Percentiles rank a stretch among this genome's conserved stretches.
phyloP scores from a whole-genome alignment of 106 monocot genomes.

The Narthecium ossifragum region DNA sequence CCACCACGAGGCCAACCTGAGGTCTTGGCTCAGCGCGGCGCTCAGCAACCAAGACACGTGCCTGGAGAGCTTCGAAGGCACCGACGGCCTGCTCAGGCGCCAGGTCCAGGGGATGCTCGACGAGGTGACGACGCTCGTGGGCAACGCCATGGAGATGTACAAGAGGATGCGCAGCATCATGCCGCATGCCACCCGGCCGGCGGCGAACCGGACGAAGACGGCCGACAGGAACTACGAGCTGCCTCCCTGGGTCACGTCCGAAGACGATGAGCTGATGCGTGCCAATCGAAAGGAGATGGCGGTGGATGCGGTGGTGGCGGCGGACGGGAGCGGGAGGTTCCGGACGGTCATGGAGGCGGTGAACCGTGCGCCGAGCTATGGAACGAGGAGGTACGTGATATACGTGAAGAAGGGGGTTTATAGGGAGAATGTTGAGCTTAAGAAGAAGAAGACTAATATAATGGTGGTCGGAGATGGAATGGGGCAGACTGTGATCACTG shows the following conservation, averaged over 20 bases:
- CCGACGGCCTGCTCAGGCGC: slow-evolving; percentile 53
- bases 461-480: slow-evolving; percentile 85
- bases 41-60: slow-evolving; percentile 88
- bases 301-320: slow-evolving; percentile 71
- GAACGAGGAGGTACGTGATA: slow-evolving; percentile 65
- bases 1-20: slow-evolving; percentile 41
- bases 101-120: slow-evolving; percentile 27
- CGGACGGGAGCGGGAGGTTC: slow-evolving; percentile 60
- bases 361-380: slow-evolving; percentile 43
- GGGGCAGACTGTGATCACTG: slow-evolving; percentile 58
- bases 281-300: slow-evolving; percentile 17
- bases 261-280: slow-evolving; percentile 19
- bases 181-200: slow-evolving; percentile 18
- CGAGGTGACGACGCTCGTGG: slow-evolving; percentile 52
- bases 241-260: slow-evolving; percentile 40
- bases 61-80: slow-evolving; percentile 79
- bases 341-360: slow-evolving; percentile 68
- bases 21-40: slow-evolving; percentile 84
- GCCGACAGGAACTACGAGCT: slow-evolving; percentile 1
- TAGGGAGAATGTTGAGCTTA: slow-evolving; percentile 68
- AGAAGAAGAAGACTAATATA: slow-evolving; percentile 83
- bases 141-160: slow-evolving; percentile 59
- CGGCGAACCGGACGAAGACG: not conserved
- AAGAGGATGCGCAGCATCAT: slow-evolving; percentile 44
- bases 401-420: slow-evolving; percentile 80